A percentile compares a stretch with the other conserved stretches of the same genome.
Evolutionary conservation across 192 early-diverging fungal species (phyloP).

Genomic region (Ambispora gerdemannii): DNA sequence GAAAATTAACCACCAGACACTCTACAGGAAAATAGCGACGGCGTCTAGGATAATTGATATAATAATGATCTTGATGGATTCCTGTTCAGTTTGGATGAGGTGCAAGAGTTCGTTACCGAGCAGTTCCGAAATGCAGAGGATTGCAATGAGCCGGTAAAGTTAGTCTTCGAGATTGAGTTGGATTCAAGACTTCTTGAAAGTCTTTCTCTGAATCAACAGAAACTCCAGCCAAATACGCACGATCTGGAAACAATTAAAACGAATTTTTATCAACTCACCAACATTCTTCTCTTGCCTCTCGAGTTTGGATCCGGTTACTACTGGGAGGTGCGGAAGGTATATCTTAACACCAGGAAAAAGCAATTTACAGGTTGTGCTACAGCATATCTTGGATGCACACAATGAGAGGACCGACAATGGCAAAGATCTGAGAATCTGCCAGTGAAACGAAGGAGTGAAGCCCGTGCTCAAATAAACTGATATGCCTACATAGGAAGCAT

Average conservation of each 20-base stretch:
- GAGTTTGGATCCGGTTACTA: conserved; percentile 13
- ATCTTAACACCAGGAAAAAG: conserved; percentile 1
- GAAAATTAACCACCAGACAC: too few relatives aligned
- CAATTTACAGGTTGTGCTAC: too few relatives aligned
- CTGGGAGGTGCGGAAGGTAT: background rate
- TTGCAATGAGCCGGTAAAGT: conserved; percentile 3
- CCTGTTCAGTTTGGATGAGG: background rate
- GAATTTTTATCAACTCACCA: background rate
- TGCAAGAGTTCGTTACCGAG: background rate
- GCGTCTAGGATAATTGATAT: too few relatives aligned
- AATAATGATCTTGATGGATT: too few relatives aligned
- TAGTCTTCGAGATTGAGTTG: background rate
- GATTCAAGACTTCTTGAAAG: background rate
- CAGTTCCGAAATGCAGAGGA: too few relatives aligned
- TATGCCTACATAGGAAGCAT: conserved; percentile 7
- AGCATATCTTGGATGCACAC: background rate
- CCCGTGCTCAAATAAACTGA: conserved; percentile 6
- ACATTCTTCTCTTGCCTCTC: background rate
- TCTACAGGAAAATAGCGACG: too few relatives aligned
- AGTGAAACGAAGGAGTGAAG: too few relatives aligned
- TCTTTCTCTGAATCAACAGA: too few relatives aligned
- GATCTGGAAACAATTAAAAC: background rate
- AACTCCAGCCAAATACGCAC: background rate
- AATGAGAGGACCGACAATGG: background rate
- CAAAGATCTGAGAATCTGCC: background rate